A percentile compares a stretch with the other conserved stretches of the same genome.
These are phyloP conservation scores for Cordia subcordata DNA, from an alignment of 257 asterid genomes.

Conservation along the genomic window DNA sequence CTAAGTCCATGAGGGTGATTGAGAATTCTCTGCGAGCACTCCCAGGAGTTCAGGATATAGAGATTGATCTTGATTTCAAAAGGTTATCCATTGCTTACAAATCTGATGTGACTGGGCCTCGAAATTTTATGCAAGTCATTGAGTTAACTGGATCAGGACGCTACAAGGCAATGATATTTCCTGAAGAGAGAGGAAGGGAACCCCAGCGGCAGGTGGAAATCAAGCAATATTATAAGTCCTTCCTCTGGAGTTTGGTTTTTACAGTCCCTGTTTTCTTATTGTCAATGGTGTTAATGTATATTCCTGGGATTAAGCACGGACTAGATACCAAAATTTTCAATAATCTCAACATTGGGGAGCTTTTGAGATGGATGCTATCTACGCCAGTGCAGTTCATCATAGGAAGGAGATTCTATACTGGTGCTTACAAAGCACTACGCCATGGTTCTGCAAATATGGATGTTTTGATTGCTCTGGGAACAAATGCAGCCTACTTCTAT, in stretches of 20 bases:
- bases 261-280: conserved; percentile 35
- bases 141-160: conserved; percentile 34
- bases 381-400: conserved; percentile 42
- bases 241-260: conserved; percentile 40
- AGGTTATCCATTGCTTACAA: conserved; percentile 29
- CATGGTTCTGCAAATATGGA: conserved; percentile 46
- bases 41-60: conserved; percentile 28
- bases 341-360: conserved; percentile 35
- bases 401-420: conserved; percentile 38
- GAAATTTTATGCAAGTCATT: conserved; percentile 32
- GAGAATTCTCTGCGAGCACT: conserved; percentile 28
- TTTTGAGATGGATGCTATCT: conserved; percentile 31
- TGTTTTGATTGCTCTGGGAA: conserved; percentile 42
- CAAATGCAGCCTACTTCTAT: conserved; percentile 47
- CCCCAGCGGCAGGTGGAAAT: conserved; percentile 29
- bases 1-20: conserved; percentile 22
- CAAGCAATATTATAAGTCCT: conserved; percentile 19
- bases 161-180: conserved; percentile 31
- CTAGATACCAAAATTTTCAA: conserved; percentile 34
- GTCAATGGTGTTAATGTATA: conserved; percentile 42
- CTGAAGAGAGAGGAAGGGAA: conserved; percentile 28
- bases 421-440: conserved; percentile 34
- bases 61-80: conserved; percentile 22
- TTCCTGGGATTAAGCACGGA: conserved; percentile 33
- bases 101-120: conserved; percentile 36